Conservation (phyloP, 1,139 yeast genomes). For the Candida sp. region DNA sequence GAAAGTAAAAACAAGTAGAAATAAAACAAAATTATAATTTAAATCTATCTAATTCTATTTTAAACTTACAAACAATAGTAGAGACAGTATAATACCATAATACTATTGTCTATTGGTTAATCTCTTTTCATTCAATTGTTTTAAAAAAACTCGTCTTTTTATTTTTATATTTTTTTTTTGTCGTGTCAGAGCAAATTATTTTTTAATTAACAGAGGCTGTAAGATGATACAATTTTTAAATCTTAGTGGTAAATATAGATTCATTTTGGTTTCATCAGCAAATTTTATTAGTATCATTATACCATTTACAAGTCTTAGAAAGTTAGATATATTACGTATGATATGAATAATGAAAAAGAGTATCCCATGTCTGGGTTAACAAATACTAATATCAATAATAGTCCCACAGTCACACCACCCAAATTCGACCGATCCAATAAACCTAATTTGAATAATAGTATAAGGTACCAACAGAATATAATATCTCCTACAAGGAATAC, state of each 20-base stretch:
- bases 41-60: too few species aligned
- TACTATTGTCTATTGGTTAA: too few species aligned
- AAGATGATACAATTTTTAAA: background rate
- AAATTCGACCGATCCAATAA: background rate
- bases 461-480: background rate
- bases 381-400: background rate
- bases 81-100: too few species aligned
- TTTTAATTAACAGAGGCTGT: background rate
- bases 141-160: conserved; percentile 24
- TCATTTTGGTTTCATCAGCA: background rate
- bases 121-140: too few species aligned
- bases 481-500: background rate
- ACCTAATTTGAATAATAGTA: background rate
- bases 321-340: background rate
- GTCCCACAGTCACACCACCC: background rate
- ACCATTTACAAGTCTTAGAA: background rate
- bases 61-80: too few species aligned
- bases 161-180: too few species aligned
- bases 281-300: too few species aligned
- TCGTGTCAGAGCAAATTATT: too few species aligned
- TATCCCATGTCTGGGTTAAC: background rate
- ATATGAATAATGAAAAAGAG: background rate
- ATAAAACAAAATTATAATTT: too few species aligned
- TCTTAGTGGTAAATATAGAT: background rate
- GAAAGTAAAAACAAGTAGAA: too few species aligned